Evolutionary conservation across 73 alveolate genomes (phyloP).

Genomic region (Paramecium pentaurelia): DNA sequence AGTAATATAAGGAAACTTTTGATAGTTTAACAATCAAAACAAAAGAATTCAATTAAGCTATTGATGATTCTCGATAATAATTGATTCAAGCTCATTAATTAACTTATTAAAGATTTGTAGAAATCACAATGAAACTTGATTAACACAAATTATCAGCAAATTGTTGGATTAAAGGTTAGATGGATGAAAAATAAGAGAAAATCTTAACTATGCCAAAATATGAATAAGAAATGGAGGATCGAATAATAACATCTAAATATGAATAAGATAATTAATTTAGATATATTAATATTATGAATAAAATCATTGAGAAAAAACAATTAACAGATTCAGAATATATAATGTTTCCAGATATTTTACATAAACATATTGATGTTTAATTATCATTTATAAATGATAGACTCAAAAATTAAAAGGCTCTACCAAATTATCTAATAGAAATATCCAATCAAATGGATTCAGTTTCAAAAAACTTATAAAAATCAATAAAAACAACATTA

Average conservation of each 20-base stretch:
- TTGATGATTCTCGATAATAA: not conserved
- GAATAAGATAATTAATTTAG: not conserved
- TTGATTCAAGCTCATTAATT: not conserved
- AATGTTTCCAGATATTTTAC: not conserved
- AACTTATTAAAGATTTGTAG: not conserved
- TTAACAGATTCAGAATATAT: not conserved
- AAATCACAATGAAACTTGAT: not conserved
- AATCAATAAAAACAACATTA: not conserved
- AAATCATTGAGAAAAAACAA: not conserved
- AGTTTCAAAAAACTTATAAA: not conserved
- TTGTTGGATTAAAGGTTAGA: not conserved
- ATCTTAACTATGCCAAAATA: not conserved
- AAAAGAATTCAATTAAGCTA: not conserved
- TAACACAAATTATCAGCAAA: slow-evolving; percentile 12
- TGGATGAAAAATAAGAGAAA: not conserved
- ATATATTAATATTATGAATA: not conserved
- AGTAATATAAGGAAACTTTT: not conserved
- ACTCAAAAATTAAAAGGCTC: not conserved
- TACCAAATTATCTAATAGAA: not conserved
- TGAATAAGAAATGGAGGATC: not conserved
- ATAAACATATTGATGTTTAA: slow-evolving; percentile 18
- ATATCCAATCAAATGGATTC: not conserved
- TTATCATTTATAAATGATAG: not conserved
- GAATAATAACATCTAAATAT: not conserved
- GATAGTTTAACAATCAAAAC: not conserved